phyloP scores from a whole-genome alignment of 2,329 filamentous ascomycete species.

The Aspergillus sp. region DNA sequence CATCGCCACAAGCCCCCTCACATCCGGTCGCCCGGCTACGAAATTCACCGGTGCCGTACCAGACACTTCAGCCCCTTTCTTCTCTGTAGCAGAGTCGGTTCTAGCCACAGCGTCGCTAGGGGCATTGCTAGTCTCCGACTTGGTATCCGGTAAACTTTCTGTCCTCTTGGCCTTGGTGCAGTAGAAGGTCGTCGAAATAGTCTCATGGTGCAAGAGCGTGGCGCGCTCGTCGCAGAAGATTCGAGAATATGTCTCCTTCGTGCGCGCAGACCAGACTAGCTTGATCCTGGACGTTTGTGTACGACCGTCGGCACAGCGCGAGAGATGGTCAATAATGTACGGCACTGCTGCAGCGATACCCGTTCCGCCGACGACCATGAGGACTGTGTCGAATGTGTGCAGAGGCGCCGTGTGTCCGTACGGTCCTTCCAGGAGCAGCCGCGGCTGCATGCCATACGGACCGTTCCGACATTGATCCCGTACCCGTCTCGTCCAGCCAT shows the following conservation, averaged over 20 bases:
- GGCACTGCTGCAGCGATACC: not conserved
- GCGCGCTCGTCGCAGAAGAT: not conserved
- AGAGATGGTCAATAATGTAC: constrained; percentile 1
- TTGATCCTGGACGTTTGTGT: not conserved
- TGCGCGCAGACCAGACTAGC: not conserved
- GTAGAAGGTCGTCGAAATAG: not conserved
- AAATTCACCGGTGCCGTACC: not conserved
- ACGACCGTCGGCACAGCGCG: not conserved
- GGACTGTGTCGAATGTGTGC: not conserved
- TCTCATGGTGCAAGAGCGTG: not conserved
- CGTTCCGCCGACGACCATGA: not conserved
- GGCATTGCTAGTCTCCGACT: not conserved
- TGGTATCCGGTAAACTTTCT: not conserved
- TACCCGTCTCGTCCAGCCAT: not conserved
- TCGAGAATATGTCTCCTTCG: not conserved
- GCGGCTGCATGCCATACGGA: not conserved
- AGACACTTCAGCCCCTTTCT: not conserved
- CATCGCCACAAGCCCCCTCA: not conserved
- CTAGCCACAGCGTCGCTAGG: not conserved
- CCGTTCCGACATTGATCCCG: not conserved
- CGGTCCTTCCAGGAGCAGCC: not conserved
- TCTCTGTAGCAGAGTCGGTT: not conserved
- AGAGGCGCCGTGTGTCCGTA: not conserved
- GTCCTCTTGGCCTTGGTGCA: not conserved
- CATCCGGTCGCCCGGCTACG: not conserved